phyloP scores from a whole-genome alignment of 2,329 filamentous ascomycete genomes.

The Curvularia verruculosa region DNA sequence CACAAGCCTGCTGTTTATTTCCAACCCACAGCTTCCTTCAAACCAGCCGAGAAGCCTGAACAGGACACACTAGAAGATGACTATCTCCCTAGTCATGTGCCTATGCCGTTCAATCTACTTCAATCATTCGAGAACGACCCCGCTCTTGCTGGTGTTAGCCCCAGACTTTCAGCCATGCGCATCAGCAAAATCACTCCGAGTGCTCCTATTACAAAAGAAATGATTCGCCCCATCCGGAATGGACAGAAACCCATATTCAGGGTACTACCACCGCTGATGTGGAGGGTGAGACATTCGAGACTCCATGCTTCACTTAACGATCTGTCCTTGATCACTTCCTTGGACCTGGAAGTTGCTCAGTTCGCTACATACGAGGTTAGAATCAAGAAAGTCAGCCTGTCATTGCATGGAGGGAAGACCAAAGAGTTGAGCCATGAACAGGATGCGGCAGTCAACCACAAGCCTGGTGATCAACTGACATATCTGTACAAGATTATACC shows the following conservation, averaged over 20 bases:
- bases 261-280: conserved; percentile 72
- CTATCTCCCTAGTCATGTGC: conserved; percentile 72
- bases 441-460: conserved; percentile 64
- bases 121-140: conserved; percentile 73
- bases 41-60: conserved; percentile 56
- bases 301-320: conserved; percentile 62
- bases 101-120: conserved; percentile 76
- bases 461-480: conserved; percentile 75
- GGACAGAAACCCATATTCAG: conserved; percentile 67
- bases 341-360: conserved; percentile 76
- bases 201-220: conserved; percentile 64
- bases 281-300: conserved; percentile 73
- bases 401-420: conserved; percentile 64
- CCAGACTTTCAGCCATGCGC: conserved; percentile 73
- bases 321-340: conserved; percentile 67
- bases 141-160: conserved; percentile 64
- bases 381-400: conserved; percentile 65
- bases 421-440: conserved; percentile 56
- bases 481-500: conserved; percentile 71
- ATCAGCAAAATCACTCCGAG: conserved; percentile 76
- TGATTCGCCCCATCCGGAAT: conserved; percentile 68
- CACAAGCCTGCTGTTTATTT: conserved; percentile 72
- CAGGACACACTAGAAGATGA: conserved; percentile 58
- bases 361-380: conserved; percentile 71
- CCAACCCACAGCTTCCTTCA: conserved; percentile 60